phyloP scores from a whole-genome alignment of 1,284 basidiomycete genomes.

The Leccinum solheimii region DNA sequence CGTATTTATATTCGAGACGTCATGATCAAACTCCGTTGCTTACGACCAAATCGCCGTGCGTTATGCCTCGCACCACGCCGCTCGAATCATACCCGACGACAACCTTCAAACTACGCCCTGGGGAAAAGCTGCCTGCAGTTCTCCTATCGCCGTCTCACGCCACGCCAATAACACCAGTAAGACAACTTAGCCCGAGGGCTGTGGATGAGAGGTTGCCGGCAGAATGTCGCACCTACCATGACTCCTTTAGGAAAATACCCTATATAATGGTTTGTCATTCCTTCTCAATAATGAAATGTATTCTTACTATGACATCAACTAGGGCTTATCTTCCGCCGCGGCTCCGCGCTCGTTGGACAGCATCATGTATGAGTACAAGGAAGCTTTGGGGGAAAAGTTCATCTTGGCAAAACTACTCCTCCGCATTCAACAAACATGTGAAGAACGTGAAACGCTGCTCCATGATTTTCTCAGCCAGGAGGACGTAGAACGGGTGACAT shows the following conservation, averaged over 20 bases:
- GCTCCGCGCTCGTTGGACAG: not conserved
- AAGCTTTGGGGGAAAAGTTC: not conserved
- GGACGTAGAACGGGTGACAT: not conserved
- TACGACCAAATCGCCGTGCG: no score
- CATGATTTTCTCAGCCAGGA: not conserved
- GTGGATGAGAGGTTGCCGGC: no score
- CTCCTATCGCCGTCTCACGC: no score
- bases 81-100: no score
- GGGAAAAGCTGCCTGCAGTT: no score
- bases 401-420: not conserved
- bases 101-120: no score
- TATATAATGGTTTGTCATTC: not conserved
- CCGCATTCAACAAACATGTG: not conserved
- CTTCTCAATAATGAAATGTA: not conserved
- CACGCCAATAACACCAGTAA: no score
- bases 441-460: not conserved
- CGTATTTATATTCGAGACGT: no score
- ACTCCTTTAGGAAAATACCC: not conserved
- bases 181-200: no score
- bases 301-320: not conserved
- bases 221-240: not conserved
- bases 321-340: not conserved
- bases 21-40: no score
- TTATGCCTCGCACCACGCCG: no score
- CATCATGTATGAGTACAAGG: not conserved